phyloP scores from a whole-genome alignment of 257 asterid species.

The Solanum tarijense region DNA sequence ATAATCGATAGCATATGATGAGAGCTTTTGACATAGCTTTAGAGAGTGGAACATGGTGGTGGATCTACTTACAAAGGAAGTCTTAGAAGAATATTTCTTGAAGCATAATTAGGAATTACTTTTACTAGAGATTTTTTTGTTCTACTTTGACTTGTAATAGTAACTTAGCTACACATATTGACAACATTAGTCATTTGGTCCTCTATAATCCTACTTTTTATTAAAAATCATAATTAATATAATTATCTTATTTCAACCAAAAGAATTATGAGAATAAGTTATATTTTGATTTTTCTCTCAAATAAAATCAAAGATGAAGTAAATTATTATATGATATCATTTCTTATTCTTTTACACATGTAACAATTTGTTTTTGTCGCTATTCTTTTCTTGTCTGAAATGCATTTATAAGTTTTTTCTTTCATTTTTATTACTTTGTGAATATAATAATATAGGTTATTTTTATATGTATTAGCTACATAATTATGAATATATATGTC shows the following conservation, averaged over 20 bases:
- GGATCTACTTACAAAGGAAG: too few species aligned
- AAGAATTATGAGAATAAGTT: background rate
- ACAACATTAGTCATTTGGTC: too few species aligned
- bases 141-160: too few species aligned
- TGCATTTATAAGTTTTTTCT: background rate
- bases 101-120: too few species aligned
- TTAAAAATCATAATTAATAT: background rate
- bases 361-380: background rate
- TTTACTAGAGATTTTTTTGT: too few species aligned
- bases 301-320: background rate
- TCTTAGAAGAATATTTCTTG: too few species aligned
- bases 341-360: background rate
- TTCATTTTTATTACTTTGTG: background rate
- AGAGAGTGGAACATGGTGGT: too few species aligned
- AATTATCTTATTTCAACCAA: background rate
- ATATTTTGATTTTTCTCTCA: background rate
- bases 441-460: background rate
- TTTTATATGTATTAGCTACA: background rate
- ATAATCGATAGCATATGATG: too few species aligned
- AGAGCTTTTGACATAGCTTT: too few species aligned
- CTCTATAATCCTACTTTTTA: background rate
- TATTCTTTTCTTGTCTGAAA: background rate
- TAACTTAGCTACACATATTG: too few species aligned
- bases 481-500: too few species aligned
- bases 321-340: too few species aligned